Conservation (phyloP, 805 yeast species). For the Torulaspora indica region DNA sequence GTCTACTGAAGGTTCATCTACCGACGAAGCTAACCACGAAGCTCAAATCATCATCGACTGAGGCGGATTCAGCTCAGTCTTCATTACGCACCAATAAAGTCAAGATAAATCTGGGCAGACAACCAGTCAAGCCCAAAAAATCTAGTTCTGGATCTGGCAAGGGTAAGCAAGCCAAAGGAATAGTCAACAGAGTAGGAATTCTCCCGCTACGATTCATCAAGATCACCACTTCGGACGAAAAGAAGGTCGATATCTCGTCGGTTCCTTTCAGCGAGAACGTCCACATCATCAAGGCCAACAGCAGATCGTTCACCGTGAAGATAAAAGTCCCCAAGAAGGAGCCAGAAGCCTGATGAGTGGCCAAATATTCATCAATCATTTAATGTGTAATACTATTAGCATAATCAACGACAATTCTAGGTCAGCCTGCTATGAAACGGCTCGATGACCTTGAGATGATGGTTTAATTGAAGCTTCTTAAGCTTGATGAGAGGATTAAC, state of each 20-base stretch:
- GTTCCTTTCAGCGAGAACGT: conserved; percentile 39
- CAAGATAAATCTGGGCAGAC: conserved; percentile 9
- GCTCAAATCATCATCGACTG: conserved; percentile 1
- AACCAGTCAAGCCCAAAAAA: conserved; percentile 9
- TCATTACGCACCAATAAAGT: conserved; percentile 9
- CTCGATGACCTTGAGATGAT: not conserved
- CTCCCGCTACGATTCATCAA: conserved; percentile 42
- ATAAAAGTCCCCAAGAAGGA: conserved; percentile 17
- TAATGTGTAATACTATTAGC: conserved; percentile 7
- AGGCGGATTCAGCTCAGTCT: not conserved
- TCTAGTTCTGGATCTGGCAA: conserved; percentile 3
- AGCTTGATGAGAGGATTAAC: not conserved
- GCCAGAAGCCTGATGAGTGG: not conserved
- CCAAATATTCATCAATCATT: not conserved
- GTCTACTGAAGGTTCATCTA: conserved; percentile 31
- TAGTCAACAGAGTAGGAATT: conserved; percentile 26
- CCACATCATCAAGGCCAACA: conserved; percentile 27
- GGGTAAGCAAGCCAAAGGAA: conserved; percentile 16
- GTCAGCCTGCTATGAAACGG: not conserved
- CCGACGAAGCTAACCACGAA: conserved; percentile 18
- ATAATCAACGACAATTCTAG: conserved; percentile 6
- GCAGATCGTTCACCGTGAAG: conserved; percentile 30
- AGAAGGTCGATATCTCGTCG: conserved; percentile 40
- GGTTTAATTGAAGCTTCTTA: not conserved
- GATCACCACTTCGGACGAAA: conserved; percentile 35